Base-by-base conservation (phyloP, 2,329 filamentous ascomycete species). In the Talaromyces rugulosus region DNA sequence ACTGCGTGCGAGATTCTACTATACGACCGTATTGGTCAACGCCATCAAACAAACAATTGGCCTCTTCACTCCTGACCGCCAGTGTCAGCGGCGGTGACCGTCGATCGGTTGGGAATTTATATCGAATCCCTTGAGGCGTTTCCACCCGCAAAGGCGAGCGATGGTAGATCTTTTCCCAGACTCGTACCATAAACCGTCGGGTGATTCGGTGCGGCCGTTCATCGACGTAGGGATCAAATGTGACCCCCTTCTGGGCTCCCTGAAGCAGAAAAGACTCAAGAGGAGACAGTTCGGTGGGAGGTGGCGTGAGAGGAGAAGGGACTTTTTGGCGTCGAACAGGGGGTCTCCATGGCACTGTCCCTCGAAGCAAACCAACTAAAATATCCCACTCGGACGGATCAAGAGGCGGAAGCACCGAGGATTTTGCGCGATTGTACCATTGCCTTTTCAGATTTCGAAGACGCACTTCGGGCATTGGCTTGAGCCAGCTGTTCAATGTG, bases 141-240 rank as follows among this genome's bases (percentile, higher is more conserved):
- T 66, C 71, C 16, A 60, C 60, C 60, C 70, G 67, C 8, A 68
- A 70, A 18, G 76, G 77, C 0, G 75, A 69, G 16, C 75, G 52
- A 44, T 64, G 65, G 36, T 71, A 73, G 28, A 78, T 64, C n/a
- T 71, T 74, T 51, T 68, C 68, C 77, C 77, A 79, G 16, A 73
- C 60, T 31, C 72, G 70, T 9, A 64, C 67, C 71, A 80, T 76
- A 54, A 78, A 71, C 12, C 77, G 71, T 18, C 68, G 61, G 5
- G 75, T 78, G 47, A 80, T 73, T 3, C 64, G 65, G 62, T 79
- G 78, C 14, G 77, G 77, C 36, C 77, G 73, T 7, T 76, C 77
- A 57, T 67, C 65, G 7, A 59, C 63, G 61, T 71, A 78, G 31
- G 34, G 31, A 28, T 65, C 56, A 53, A 79, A 77, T 0, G 76